phyloP scores from a whole-genome alignment of 192 early-diverging fungal genomes.

The Ramicandelaber brevisporus region DNA sequence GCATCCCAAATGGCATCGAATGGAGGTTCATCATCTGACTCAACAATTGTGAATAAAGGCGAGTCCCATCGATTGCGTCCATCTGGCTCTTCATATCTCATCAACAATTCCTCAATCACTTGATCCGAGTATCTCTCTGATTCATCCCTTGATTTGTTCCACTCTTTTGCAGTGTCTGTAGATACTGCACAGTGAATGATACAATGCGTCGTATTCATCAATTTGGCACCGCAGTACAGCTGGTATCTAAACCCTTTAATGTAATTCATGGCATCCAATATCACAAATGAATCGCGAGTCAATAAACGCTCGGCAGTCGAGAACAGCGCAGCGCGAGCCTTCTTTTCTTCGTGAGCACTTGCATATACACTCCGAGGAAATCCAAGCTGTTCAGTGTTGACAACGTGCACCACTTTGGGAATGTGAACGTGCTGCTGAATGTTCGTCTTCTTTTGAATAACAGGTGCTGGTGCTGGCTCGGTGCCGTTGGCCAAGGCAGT shows the following conservation, averaged over 20 bases:
- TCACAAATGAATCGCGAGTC: slow-evolving; percentile 62
- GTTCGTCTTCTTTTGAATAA: too few relatives aligned
- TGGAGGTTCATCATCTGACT: slow-evolving; percentile 19
- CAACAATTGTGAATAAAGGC: slow-evolving; percentile 74
- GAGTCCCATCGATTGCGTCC: slow-evolving; percentile 79
- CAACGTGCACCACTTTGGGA: slow-evolving; percentile 28
- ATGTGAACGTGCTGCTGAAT: slow-evolving; percentile 7
- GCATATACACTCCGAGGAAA: slow-evolving; percentile 32
- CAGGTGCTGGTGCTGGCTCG: too few relatives aligned
- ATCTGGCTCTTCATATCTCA: slow-evolving; percentile 89
- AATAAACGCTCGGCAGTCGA: slow-evolving; percentile 75
- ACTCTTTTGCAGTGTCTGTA: slow-evolving; percentile 18
- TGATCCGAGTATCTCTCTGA: slow-evolving; percentile 14
- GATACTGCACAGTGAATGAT: slow-evolving; percentile 44
- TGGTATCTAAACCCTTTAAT: slow-evolving; percentile 98
- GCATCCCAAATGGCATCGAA: slow-evolving; percentile 50
- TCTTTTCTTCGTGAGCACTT: slow-evolving; percentile 53
- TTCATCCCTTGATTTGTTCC: slow-evolving; percentile 18
- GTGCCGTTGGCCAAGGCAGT: slow-evolving; percentile 8
- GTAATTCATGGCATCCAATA: slow-evolving; percentile 88
- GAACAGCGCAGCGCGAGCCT: slow-evolving; percentile 52
- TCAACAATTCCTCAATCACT: slow-evolving; percentile 47
- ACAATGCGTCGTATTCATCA: slow-evolving; percentile 67
- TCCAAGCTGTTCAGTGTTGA: slow-evolving; percentile 56
- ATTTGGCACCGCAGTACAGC: slow-evolving; percentile 69